Base-by-base conservation (phyloP, 768 basidiomycete species). In the Tricholomella constricta region DNA sequence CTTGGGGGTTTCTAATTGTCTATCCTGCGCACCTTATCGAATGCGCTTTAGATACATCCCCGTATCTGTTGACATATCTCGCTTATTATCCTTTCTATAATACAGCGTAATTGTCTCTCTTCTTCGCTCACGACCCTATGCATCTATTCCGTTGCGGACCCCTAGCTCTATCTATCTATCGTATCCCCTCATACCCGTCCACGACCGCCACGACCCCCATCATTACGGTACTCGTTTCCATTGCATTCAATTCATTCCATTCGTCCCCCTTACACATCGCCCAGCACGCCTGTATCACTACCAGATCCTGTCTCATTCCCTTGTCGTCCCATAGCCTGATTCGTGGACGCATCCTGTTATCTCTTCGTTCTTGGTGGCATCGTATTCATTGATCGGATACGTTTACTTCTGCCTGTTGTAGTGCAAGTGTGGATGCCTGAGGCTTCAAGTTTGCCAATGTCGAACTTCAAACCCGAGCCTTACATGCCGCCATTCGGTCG, bases 1-100 rank as follows among this genome's bases (percentile, higher is more conserved):
- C 66, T 77, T 7, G 76, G 75, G 37, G 76, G 76, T n/a, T 77
- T 77, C 62, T 77, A 62, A 65, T 26, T 27, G 27, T 46, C 1
- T 34, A 19, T 53, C 19, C n/a, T 32, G 44, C 15, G 37, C 29
- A 2, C 26, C 22, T 26, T 6, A 31, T 32, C 35, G 35, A 26
- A 41, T 48, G 45, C 38, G 25, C 20, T 19, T 41, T 41, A 22
- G 9, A 41, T 41, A 8, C 20, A 6, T 17, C 17, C 34, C 6
- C 22, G 32, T 23, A 34, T 17, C 6, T 9, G n/a, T 10, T 26
- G 20, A 31, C 29, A 14, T 48, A n/a, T 49, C 27, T 36, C 35
- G 48, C 51, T 52, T 37, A 38, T 51, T 51, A 35, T 43, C 8
- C 19, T 35, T 17, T 4, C 6, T 35, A 35, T 51, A 54, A 54